Evolutionary conservation across 805 yeast genomes (phyloP).

Genomic region (Nakazawaea wickerhamii): DNA sequence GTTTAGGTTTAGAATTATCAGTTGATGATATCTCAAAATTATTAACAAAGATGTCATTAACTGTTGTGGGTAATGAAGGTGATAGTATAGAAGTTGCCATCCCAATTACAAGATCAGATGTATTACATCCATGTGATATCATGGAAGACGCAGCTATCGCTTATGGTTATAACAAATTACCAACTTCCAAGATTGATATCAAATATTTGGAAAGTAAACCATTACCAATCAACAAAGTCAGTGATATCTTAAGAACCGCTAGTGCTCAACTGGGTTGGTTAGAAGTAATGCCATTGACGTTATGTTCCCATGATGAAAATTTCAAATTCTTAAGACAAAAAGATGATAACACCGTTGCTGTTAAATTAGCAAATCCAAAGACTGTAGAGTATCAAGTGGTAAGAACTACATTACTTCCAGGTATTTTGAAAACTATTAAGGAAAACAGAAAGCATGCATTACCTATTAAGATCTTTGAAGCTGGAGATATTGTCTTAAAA

Average conservation of each 20-base stretch:
- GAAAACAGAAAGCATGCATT: constrained; percentile 94
- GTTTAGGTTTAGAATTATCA: constrained; percentile 76
- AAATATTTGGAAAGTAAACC: constrained; percentile 81
- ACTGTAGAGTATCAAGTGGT: constrained; percentile 97
- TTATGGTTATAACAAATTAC: constrained; percentile 87
- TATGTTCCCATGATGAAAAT: constrained; percentile 96
- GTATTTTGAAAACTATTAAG: constrained; percentile 87
- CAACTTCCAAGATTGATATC: constrained; percentile 71
- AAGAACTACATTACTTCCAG: constrained; percentile 91
- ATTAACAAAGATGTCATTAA: constrained; percentile 76
- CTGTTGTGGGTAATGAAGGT: constrained; percentile 46
- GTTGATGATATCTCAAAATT: constrained; percentile 63
- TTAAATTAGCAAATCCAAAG: constrained; percentile 92
- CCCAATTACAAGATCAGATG: constrained; percentile 94
- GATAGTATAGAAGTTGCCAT: constrained; percentile 59
- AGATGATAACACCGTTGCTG: constrained; percentile 78
- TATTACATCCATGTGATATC: constrained; percentile 94
- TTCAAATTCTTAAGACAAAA: constrained; percentile 72
- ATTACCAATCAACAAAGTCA: constrained; percentile 82
- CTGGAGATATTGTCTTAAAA: constrained; percentile 91
- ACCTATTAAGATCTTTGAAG: constrained; percentile 92
- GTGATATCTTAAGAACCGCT: constrained; percentile 86
- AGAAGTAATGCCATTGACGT: constrained; percentile 92
- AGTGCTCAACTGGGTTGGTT: constrained; percentile 93
- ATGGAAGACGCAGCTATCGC: constrained; percentile 98